A percentile compares a stretch with the other conserved stretches of the same genome.
Evolutionary conservation across 768 basidiomycete genomes (phyloP).

Genomic region (Psilocybe subaeruginosa): DNA sequence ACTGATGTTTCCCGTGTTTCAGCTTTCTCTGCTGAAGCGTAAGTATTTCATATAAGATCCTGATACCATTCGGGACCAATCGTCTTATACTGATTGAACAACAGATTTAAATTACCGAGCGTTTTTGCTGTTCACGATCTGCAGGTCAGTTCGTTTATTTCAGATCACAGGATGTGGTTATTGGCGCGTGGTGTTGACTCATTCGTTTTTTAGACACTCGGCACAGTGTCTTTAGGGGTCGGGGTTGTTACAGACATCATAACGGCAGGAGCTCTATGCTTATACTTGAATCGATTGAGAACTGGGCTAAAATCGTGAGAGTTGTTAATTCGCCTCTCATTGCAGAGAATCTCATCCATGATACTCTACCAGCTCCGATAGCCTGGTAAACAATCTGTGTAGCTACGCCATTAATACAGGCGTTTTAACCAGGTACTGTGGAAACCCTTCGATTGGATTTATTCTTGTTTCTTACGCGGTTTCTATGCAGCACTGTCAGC

Average conservation of each 20-base stretch:
- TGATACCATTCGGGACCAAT: background rate
- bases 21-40: slow-evolving; percentile 56
- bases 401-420: slow-evolving; percentile 72
- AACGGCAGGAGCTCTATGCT: slow-evolving; percentile 61
- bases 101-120: slow-evolving; percentile 43
- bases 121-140: slow-evolving; percentile 45
- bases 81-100: background rate
- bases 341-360: background rate
- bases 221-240: slow-evolving; percentile 51
- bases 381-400: slow-evolving; percentile 58
- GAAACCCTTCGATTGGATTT: background rate
- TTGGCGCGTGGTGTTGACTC: background rate
- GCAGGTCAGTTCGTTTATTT: slow-evolving; percentile 37
- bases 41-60: slow-evolving; percentile 12
- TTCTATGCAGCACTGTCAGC: slow-evolving; percentile 42
- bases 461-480: background rate
- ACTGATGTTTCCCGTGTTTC: background rate
- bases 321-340: background rate
- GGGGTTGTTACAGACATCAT: slow-evolving; percentile 61
- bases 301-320: slow-evolving; percentile 52
- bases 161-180: background rate
- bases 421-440: slow-evolving; percentile 54
- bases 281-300: slow-evolving; percentile 58
- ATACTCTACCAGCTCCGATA: slow-evolving; percentile 48
- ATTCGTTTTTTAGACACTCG: slow-evolving; percentile 41